These are phyloP conservation scores for Colletotrichum tamarilloi DNA, from an alignment of 2,329 filamentous ascomycete genomes.

Conservation along the genomic window DNA sequence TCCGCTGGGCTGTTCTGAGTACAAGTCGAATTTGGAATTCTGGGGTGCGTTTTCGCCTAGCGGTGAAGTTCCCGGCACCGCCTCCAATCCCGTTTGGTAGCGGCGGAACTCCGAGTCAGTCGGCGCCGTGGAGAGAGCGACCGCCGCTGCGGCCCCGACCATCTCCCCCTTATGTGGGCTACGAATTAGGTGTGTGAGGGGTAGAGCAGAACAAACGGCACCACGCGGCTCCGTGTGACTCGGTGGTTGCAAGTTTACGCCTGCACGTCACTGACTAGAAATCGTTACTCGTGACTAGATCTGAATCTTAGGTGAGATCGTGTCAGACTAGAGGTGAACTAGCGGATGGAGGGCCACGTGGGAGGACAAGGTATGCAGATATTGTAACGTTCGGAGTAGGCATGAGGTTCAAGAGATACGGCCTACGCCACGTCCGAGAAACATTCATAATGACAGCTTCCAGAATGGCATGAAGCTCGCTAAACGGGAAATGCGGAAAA, in stretches of 20 bases:
- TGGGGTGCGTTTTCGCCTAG: too few relatives aligned
- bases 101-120: slow-evolving; percentile 53
- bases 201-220: not conserved
- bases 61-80: not conserved
- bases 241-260: slow-evolving; percentile 18
- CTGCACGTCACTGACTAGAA: slow-evolving; percentile 18
- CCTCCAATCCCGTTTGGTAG: slow-evolving; percentile 67
- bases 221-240: slow-evolving; percentile 1
- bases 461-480: not conserved
- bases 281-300: not conserved
- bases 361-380: too few relatives aligned
- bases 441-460: not conserved
- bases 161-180: slow-evolving; percentile 32
- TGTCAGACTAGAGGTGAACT: not conserved
- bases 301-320: not conserved
- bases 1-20: too few relatives aligned
- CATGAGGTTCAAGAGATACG: too few relatives aligned
- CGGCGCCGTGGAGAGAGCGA: slow-evolving; percentile 38
- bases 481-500: not conserved
- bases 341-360: not conserved
- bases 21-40: too few relatives aligned
- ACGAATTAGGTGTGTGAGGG: not conserved
- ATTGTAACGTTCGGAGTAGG: not conserved
- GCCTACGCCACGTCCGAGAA: too few relatives aligned
- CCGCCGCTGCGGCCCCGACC: slow-evolving; percentile 38